phyloP scores from a whole-genome alignment of 1,139 yeast species.

The Kazachstania sp. region DNA sequence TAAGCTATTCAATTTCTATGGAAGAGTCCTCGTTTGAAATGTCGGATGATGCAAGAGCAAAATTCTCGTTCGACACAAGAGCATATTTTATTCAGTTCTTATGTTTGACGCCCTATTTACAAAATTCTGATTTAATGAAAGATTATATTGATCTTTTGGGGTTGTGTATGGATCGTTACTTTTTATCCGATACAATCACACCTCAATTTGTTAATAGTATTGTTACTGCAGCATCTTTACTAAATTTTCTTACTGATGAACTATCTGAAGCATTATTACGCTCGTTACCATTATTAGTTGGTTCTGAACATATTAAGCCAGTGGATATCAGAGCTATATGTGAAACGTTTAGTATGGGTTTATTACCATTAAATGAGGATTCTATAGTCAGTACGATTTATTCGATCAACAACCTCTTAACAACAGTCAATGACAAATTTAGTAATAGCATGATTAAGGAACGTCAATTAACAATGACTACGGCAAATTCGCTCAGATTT shows the following conservation, averaged over 20 bases:
- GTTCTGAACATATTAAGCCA: slow-evolving; percentile 23
- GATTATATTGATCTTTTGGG: slow-evolving; percentile 14
- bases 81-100: slow-evolving; percentile 19
- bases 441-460: slow-evolving; percentile 31
- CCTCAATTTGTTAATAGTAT: slow-evolving; percentile 32
- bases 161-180: slow-evolving; percentile 15
- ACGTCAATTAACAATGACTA: slow-evolving; percentile 28
- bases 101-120: slow-evolving; percentile 19
- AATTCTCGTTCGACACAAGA: slow-evolving; percentile 18
- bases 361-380: slow-evolving; percentile 51
- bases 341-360: slow-evolving; percentile 36
- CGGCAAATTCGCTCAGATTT: slow-evolving; percentile 10
- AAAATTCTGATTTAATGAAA: slow-evolving; percentile 9
- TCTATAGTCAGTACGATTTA: slow-evolving; percentile 81
- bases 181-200: slow-evolving; percentile 26
- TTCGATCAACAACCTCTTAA: slow-evolving; percentile 66
- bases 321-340: slow-evolving; percentile 32
- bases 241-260: slow-evolving; percentile 28
- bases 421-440: slow-evolving; percentile 43
- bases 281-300: slow-evolving; percentile 28
- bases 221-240: slow-evolving; percentile 28
- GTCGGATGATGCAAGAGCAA: slow-evolving; percentile 23
- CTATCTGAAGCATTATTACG: slow-evolving; percentile 26
- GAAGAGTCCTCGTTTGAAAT: slow-evolving; percentile 15
- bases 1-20: slow-evolving; percentile 7